Percentiles rank a stretch among this genome's conserved stretches.
These are phyloP conservation scores for Przewalskia tangutica DNA, from an alignment of 257 asterid species.

Conservation along the genomic window DNA sequence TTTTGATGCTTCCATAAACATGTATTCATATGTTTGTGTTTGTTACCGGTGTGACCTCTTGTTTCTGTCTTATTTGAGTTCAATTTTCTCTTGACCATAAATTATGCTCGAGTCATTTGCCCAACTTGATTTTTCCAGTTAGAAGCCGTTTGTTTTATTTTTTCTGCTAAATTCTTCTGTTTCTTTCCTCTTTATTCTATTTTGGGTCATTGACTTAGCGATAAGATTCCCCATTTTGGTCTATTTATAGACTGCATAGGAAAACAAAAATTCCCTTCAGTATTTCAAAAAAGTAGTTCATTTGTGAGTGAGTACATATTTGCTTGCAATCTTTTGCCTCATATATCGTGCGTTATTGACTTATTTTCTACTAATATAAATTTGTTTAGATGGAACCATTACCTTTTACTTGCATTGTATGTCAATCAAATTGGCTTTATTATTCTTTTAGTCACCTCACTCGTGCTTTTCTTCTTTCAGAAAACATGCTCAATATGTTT, in stretches of 20 bases:
- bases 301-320: background rate
- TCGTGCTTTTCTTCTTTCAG: conserved; percentile 25
- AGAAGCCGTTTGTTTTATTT: background rate
- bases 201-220: background rate
- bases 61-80: background rate
- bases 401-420: background rate
- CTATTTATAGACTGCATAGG: background rate
- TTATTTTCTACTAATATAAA: background rate
- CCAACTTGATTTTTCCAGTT: background rate
- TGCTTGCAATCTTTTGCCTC: background rate
- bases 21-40: background rate
- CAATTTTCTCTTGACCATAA: background rate
- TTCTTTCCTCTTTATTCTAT: background rate
- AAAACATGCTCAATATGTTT: conserved; percentile 85
- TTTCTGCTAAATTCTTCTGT: background rate
- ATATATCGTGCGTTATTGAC: background rate
- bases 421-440: background rate
- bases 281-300: background rate
- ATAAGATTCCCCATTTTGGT: background rate
- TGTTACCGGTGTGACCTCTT: background rate
- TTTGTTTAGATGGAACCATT: background rate
- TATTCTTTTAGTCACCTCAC: background rate
- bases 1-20: background rate
- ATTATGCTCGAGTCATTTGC: background rate
- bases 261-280: background rate